Base-by-base conservation (phyloP, 768 basidiomycete species). In the Tephrocybe sp. region DNA sequence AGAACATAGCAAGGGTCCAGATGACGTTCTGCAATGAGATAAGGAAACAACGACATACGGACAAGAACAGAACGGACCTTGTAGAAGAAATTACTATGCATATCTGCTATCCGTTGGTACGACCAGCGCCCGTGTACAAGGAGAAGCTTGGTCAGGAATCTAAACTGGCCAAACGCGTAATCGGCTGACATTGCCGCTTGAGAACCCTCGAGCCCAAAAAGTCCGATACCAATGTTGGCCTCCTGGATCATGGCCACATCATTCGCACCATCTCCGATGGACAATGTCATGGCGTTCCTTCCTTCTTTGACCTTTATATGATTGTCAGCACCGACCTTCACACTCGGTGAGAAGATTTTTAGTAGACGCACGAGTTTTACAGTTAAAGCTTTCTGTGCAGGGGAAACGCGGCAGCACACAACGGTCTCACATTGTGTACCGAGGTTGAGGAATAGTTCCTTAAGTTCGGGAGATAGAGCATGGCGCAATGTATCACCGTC, bases 201-300 rank as follows among this genome's bases (percentile, higher is more conserved):
- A 18, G 93, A 95, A 44, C 96, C 96, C 67, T 98, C 96, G 32
- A 95, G 80, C 39, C 96, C 96, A 59, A 92, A 82, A 23, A 98
- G 73, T 18, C 96, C 96, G 63, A 94, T 92, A 3, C 96, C 96
- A 58, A 98, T 88, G 66, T 98, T 94, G n/a, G 96, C 96, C 63
- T 96, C 96, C 65, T 98, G 96, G 52, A 98, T 98, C 96, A 98
- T 98, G 5, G 95, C 94, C 20, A 98, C 96, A 63, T 98, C 96
- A 63, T 98, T 98, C 14, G 96, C 96, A 48, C 93, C 93, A 61
- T 98, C 96, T 9, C 96, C 96, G 48, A 99, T 98, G 0, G 95
- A 90, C 24, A 98, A 68, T 1, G 95, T 96, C 96, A 98, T 97
- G 0, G 94, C 94, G 44, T 92, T 86, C 41, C 88, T 83, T 9